Conservation (phyloP, 176 grass and related monocot species). For the barley (Hordeum vulgare) region DNA sequence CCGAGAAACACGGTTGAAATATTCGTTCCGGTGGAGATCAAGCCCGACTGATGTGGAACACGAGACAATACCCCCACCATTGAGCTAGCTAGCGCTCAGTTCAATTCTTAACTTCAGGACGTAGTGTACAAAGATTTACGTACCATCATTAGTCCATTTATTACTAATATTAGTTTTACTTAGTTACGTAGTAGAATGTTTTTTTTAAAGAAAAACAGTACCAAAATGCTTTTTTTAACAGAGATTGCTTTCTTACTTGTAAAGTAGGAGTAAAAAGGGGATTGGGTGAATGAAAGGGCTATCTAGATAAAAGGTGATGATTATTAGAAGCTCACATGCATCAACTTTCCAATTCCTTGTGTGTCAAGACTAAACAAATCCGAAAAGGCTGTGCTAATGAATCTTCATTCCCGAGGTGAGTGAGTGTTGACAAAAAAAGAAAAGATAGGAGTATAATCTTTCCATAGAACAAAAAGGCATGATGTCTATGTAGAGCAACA, state of each 20-base stretch:
- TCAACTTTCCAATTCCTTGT: not conserved
- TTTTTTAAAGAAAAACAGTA: too few relatives aligned
- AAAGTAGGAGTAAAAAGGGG: not conserved
- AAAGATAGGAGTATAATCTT: constrained; percentile 18
- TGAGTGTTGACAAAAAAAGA: not conserved
- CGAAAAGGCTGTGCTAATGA: constrained; percentile 3
- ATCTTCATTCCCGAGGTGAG: constrained; percentile 9
- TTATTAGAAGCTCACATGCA: constrained; percentile 23
- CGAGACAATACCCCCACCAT: too few relatives aligned
- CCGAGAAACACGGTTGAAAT: too few relatives aligned
- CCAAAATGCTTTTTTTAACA: too few relatives aligned
- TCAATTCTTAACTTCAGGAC: too few relatives aligned
- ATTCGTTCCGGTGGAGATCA: too few relatives aligned
- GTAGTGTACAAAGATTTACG: too few relatives aligned
- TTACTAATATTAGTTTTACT: too few relatives aligned
- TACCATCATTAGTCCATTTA: too few relatives aligned
- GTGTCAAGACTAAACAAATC: constrained; percentile 28
- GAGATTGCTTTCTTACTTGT: not conserved
- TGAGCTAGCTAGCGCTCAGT: too few relatives aligned
- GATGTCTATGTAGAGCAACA: not conserved
- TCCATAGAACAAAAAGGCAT: not conserved
- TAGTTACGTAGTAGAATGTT: too few relatives aligned
- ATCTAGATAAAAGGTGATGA: not conserved
- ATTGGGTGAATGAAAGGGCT: not conserved
- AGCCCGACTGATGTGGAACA: too few relatives aligned